phyloP scores from a whole-genome alignment of 345 rosid species.

The Dimocarpus longan region DNA sequence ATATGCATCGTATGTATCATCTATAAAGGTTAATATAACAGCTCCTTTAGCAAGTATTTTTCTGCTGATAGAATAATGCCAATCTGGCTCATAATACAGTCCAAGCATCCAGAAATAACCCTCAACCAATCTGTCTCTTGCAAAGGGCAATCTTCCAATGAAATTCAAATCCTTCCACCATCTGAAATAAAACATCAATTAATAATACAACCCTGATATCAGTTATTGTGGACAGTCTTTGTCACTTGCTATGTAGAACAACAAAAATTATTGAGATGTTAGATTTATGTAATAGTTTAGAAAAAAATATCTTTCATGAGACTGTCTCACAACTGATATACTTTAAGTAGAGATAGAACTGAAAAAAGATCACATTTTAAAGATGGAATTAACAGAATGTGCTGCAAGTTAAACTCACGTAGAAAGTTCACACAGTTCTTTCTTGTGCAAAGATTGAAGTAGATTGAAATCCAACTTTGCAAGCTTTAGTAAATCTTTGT shows the following conservation, averaged over 20 bases:
- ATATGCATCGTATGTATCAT: constrained; percentile 21
- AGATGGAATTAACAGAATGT: not conserved
- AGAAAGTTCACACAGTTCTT: constrained; percentile 11
- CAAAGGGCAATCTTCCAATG: not conserved
- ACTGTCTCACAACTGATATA: too few species aligned
- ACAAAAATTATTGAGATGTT: not conserved
- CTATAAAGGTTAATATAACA: not conserved
- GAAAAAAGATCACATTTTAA: too few species aligned
- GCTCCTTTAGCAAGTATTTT: not conserved
- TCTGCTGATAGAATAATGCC: constrained; percentile 4
- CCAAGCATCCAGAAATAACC: not conserved
- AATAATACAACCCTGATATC: too few species aligned
- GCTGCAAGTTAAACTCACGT: not conserved
- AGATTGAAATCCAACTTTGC: constrained; percentile 23
- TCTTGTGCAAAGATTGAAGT: constrained; percentile 9
- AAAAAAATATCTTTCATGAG: too few species aligned
- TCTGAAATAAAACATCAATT: not conserved
- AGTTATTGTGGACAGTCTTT: too few species aligned
- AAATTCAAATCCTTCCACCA: constrained; percentile 22
- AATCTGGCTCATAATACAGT: constrained; percentile 12
- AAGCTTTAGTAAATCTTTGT: constrained; percentile 7
- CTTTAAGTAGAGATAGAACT: too few species aligned
- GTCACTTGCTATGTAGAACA: too few species aligned
- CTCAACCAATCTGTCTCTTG: constrained; percentile 26
- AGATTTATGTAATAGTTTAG: too few species aligned